Conservation (phyloP, 176 grass and related monocot species). For the Oropetium thomaeum region DNA sequence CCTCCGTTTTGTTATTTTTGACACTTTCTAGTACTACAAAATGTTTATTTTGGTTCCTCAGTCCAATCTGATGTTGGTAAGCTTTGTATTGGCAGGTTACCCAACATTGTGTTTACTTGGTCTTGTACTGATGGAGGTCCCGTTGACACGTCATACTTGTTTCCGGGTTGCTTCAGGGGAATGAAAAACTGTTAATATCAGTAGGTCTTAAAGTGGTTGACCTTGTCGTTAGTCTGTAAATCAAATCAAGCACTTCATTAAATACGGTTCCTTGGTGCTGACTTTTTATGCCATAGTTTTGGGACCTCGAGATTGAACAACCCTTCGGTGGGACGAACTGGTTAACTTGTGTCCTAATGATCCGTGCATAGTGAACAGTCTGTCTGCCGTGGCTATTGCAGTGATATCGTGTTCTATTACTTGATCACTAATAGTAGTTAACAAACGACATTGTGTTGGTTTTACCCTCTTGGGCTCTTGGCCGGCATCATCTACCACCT, state of each 20-base stretch:
- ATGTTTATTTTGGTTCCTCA: background rate
- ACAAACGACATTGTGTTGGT: background rate
- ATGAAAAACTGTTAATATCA: constrained; percentile 19
- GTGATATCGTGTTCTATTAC: background rate
- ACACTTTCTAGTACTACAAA: no score
- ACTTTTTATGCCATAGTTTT: background rate
- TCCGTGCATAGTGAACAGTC: background rate
- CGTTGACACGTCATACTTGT: background rate
- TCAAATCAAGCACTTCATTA: constrained; percentile 11
- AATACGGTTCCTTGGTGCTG: background rate
- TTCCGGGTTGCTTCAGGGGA: constrained; percentile 2
- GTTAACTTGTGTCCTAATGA: background rate
- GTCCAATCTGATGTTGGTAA: constrained; percentile 12
- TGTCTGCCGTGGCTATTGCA: background rate
- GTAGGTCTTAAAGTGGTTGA: constrained; percentile 15
- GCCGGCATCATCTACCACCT: background rate
- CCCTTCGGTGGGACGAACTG: background rate
- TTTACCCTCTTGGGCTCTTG: background rate
- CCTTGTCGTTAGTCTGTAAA: constrained; percentile 21
- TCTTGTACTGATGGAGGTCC: constrained; percentile 14
- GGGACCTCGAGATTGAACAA: background rate
- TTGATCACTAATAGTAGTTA: background rate
- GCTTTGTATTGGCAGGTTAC: constrained; percentile 22
- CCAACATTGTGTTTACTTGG: background rate
- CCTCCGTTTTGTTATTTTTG: no score